Evolutionary conservation across 2,329 filamentous ascomycete genomes (phyloP).

Genomic region (Aspergillus sp.): DNA sequence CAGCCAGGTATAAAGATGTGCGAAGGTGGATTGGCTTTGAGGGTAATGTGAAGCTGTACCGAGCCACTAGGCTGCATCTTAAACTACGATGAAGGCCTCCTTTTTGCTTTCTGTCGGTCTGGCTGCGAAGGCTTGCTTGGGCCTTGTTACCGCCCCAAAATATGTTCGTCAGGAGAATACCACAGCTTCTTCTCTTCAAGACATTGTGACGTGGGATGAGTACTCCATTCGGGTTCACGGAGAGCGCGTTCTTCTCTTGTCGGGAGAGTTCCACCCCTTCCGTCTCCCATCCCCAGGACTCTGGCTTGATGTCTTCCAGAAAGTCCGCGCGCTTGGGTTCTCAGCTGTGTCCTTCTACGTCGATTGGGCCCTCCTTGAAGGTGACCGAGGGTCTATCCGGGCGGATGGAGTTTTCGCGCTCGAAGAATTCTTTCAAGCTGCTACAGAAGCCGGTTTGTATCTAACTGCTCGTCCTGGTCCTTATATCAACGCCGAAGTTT

Average conservation of each 20-base stretch:
- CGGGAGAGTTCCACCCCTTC: slow-evolving; percentile 57
- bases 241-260: slow-evolving; percentile 51
- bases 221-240: slow-evolving; percentile 56
- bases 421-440: slow-evolving; percentile 53
- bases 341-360: slow-evolving; percentile 50
- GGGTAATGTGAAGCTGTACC: too few species aligned
- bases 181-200: background rate
- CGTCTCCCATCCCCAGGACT: slow-evolving; percentile 57
- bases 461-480: slow-evolving; percentile 55
- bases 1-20: background rate
- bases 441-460: slow-evolving; percentile 55
- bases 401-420: slow-evolving; percentile 49
- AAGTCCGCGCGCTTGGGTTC: slow-evolving; percentile 56
- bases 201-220: slow-evolving; percentile 47
- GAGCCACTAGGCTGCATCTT: background rate
- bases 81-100: background rate
- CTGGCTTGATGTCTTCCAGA: slow-evolving; percentile 59
- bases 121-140: background rate
- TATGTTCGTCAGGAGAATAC: background rate
- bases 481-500: slow-evolving; percentile 56
- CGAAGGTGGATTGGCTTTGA: background rate
- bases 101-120: background rate
- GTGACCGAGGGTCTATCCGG: background rate
- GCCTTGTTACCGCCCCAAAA: background rate
- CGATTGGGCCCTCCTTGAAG: slow-evolving; percentile 29